Base-by-base conservation (phyloP, 2,329 filamentous ascomycete genomes). In the Stachybotrys echinatus region DNA sequence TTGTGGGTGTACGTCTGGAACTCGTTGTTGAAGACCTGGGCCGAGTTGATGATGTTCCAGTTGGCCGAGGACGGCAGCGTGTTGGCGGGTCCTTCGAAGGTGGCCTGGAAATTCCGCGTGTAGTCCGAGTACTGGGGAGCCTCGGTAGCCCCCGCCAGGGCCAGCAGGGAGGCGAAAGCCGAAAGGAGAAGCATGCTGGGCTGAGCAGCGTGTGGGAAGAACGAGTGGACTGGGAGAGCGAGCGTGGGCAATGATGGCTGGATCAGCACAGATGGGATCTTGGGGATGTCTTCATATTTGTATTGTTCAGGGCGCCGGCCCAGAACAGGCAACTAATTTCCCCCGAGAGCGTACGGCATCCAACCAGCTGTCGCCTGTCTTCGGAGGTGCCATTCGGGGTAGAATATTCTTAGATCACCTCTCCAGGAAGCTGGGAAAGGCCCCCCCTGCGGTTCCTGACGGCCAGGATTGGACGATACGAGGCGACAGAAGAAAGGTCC, bases 31-130 rank as follows among this genome's bases (percentile, higher is more conserved):
- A 69, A 65, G 48, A 65, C 57, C 2, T 70, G 54, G 59, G 67
- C 58, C n/a, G 20, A 22, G 38, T 65, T 65, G 51, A 72, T 64
- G 55, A 73, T 68, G 58, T 72, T 70, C 74, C 74, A 76, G 55
- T 50, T 51, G 21, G 6, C 38, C 17, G 27, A n/a, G 52, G 53
- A 62, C 6, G 65, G 58, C 2, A 51, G 23, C 4, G 54, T 42
- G 37, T 66, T 67, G 12, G 62, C 52, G 1, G 31, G 20, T 42
- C 69, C 69, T 2, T 46, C 21, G 47, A 72, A 72, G 18, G 48
- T 51, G 31, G 71, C 69, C 10, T 63, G 55, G 62, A 62, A 72
- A 34, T 66, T 12, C 12, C 57, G 51, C 20, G 44, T 54, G 52
- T 61, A 55, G 47, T 65, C 65, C 3, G 52, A 34, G 54, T 69